phyloP scores from a whole-genome alignment of 2,329 filamentous ascomycete species.

The Cercospora sesami region DNA sequence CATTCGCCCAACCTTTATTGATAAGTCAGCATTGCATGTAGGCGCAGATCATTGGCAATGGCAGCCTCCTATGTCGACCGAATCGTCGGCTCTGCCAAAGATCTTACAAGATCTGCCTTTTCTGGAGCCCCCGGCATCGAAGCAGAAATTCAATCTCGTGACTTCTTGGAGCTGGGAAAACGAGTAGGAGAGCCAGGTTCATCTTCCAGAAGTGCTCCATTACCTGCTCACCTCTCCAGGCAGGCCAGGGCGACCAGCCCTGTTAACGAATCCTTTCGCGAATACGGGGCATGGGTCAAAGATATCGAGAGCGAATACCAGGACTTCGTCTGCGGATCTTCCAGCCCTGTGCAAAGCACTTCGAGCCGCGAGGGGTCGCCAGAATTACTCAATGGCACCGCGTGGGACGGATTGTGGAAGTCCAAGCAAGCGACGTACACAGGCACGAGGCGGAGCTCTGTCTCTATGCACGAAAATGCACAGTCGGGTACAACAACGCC shows the following conservation, averaged over 20 bases:
- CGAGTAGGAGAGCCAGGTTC: slow-evolving; percentile 3
- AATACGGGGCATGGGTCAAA: neutral
- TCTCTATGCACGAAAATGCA: neutral
- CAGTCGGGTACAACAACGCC: slow-evolving; percentile 2
- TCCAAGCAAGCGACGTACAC: neutral
- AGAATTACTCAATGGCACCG: neutral
- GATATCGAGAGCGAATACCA: slow-evolving; percentile 16
- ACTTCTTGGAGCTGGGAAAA: slow-evolving; percentile 15
- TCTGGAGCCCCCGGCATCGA: slow-evolving; percentile 17
- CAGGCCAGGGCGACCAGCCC: neutral
- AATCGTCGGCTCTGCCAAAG: slow-evolving; percentile 21
- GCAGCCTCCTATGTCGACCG: slow-evolving; percentile 5
- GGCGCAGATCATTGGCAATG: neutral
- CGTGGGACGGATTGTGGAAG: neutral
- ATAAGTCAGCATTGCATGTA: slow-evolving; percentile 5
- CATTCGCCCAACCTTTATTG: neutral
- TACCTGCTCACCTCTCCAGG: slow-evolving; percentile 6
- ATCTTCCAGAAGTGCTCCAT: neutral
- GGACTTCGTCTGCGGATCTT: slow-evolving; percentile 1
- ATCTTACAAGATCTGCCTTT: slow-evolving; percentile 21
- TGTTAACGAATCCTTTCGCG: neutral
- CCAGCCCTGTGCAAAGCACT: neutral
- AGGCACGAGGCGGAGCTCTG: neutral
- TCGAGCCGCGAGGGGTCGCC: neutral
- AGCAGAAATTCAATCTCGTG: slow-evolving; percentile 15